Evolutionary conservation across 768 basidiomycete species (phyloP).

Genomic region (Boletus huronensis): DNA sequence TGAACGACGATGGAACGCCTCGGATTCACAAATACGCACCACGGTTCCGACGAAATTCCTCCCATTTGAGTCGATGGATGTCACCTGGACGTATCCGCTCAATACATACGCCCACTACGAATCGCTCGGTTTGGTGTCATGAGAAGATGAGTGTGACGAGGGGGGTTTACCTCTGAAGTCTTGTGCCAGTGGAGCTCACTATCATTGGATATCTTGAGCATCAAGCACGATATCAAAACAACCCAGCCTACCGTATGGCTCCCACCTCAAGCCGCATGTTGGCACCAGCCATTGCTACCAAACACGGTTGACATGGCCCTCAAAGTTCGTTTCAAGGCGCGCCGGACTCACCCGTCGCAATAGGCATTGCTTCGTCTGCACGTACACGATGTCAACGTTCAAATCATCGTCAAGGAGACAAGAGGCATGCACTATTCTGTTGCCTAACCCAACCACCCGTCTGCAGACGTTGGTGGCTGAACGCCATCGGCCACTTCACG

Average conservation of each 20-base stretch:
- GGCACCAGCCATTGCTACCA: conserved; percentile 23
- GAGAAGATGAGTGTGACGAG: neutral
- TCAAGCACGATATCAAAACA: neutral
- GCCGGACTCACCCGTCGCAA: conserved; percentile 32
- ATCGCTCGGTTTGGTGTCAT: neutral
- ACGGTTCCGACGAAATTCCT: conserved; percentile 45
- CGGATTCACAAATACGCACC: conserved; percentile 28
- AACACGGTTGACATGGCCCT: neutral
- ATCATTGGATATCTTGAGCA: neutral
- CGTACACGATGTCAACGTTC: neutral
- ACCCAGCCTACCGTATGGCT: conserved; percentile 31
- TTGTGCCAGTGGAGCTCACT: conserved; percentile 43
- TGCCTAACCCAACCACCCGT: conserved; percentile 61
- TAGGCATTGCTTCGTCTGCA: conserved; percentile 35
- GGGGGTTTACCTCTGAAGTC: conserved; percentile 23
- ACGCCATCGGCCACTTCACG: conserved; percentile 48
- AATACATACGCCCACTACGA: conserved; percentile 49
- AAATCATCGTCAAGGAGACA: neutral
- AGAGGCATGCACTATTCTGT: conserved; percentile 42
- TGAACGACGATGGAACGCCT: neutral
- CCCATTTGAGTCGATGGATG: conserved; percentile 45
- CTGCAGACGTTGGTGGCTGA: conserved; percentile 53
- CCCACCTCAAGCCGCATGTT: conserved; percentile 39
- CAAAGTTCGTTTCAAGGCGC: neutral
- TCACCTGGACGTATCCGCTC: conserved; percentile 41